Evolutionary conservation across 2,329 filamentous ascomycete species (phyloP).

Genomic region (Trichoderma sp.): DNA sequence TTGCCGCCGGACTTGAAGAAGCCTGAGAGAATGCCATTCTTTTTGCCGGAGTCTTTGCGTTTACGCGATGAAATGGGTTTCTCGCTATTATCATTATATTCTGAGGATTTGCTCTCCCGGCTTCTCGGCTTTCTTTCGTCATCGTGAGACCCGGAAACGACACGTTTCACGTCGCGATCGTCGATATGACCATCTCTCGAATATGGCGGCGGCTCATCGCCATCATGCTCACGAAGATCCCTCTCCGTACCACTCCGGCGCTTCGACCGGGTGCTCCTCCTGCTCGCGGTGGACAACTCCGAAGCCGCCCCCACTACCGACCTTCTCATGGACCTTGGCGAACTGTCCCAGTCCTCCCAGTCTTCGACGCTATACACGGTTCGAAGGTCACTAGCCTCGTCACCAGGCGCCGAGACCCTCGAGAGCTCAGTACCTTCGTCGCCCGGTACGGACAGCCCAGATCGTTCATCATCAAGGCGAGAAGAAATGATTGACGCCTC

Average conservation of each 20-base stretch:
- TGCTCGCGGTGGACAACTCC: conserved; percentile 39
- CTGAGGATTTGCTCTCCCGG: conserved; percentile 25
- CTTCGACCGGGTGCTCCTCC: conserved; percentile 41
- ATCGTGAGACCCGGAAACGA: conserved; percentile 44
- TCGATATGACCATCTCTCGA: conserved; percentile 35
- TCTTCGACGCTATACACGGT: conserved; percentile 15
- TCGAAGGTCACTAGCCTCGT: background rate
- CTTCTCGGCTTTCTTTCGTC: conserved; percentile 35
- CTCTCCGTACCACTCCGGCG: conserved; percentile 37
- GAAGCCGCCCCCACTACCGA: conserved; percentile 35
- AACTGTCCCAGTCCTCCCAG: conserved; percentile 17
- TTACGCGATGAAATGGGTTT: conserved; percentile 42
- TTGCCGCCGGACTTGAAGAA: conserved; percentile 42
- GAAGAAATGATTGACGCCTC: conserved; percentile 26
- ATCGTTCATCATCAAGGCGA: conserved; percentile 30
- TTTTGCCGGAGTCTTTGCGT: conserved; percentile 40
- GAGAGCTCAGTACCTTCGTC: conserved; percentile 10
- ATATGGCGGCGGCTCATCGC: conserved; percentile 36
- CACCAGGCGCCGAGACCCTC: conserved; percentile 5
- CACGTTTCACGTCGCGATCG: conserved; percentile 48
- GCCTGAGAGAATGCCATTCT: conserved; percentile 46
- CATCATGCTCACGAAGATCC: conserved; percentile 33
- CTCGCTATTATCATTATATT: conserved; percentile 43
- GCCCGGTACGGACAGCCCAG: conserved; percentile 25
- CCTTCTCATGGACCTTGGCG: conserved; percentile 7